phyloP scores from a whole-genome alignment of 345 rosid species.

The Rhodomyrtus tomentosa region DNA sequence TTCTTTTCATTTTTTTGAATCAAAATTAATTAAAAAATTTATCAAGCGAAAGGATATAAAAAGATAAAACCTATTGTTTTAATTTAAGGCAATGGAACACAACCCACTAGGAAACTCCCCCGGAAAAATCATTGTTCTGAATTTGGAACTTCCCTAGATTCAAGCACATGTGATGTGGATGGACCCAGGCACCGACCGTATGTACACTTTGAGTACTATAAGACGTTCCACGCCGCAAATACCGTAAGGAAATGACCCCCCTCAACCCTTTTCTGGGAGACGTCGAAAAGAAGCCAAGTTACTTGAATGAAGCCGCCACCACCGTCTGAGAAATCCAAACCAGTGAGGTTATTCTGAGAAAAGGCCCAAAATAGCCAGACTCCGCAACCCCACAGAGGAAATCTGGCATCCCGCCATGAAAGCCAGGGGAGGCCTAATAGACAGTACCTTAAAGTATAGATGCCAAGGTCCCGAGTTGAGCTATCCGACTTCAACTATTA shows the following conservation, averaged over 20 bases:
- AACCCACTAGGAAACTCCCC: constrained; percentile 54
- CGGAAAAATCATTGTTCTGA: constrained; percentile 73
- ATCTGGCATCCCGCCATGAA: constrained; percentile 64
- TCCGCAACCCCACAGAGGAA: constrained; percentile 51
- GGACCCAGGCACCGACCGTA: constrained; percentile 50
- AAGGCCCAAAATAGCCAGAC: constrained; percentile 51
- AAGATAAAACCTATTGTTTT: constrained; percentile 72
- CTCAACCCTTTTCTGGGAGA: constrained; percentile 59
- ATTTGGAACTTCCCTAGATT: constrained; percentile 78
- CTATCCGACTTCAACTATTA: too few relatives aligned
- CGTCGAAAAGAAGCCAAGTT: constrained; percentile 64
- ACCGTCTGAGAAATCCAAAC: constrained; percentile 32
- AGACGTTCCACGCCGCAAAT: constrained; percentile 56
- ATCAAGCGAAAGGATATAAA: too few relatives aligned
- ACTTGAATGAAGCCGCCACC: constrained; percentile 33
- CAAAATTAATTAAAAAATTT: too few relatives aligned
- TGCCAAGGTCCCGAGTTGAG: too few relatives aligned
- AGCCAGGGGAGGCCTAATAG: constrained; percentile 19
- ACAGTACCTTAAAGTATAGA: too few relatives aligned
- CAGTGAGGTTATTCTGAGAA: constrained; percentile 66
- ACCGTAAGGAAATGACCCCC: constrained; percentile 80
- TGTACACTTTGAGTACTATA: constrained; percentile 49
- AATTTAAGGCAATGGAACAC: constrained; percentile 60
- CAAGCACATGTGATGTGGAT: constrained; percentile 38
- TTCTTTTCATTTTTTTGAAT: too few relatives aligned